phyloP scores from a whole-genome alignment of 2,329 filamentous ascomycete species.

The Lachnellula suecica region DNA sequence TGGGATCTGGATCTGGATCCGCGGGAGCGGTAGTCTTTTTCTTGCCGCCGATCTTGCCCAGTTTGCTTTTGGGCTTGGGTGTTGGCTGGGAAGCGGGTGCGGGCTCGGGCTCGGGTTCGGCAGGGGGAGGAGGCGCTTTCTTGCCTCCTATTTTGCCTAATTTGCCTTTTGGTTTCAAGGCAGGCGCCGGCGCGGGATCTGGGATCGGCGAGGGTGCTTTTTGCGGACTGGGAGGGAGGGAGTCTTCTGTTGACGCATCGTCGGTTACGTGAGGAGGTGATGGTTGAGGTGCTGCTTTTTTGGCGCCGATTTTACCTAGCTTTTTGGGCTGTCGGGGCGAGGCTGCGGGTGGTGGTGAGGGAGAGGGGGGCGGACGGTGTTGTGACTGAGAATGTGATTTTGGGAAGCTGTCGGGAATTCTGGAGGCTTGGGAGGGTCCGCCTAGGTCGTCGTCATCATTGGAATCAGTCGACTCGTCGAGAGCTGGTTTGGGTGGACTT shows the following conservation, averaged over 20 bases:
- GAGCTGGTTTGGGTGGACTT: not conserved
- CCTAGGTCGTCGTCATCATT: slow-evolving; percentile 31
- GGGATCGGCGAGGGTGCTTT: slow-evolving; percentile 2
- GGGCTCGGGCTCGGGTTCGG: not conserved
- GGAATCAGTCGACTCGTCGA: slow-evolving; percentile 20
- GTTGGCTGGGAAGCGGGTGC: not conserved
- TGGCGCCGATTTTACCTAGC: slow-evolving; percentile 6
- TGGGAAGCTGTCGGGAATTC: slow-evolving; percentile 28
- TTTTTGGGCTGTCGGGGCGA: slow-evolving; percentile 5
- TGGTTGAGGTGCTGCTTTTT: slow-evolving; percentile 2
- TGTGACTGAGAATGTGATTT: slow-evolving; percentile 12
- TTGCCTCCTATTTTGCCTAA: slow-evolving; percentile 11
- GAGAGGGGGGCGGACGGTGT: not conserved
- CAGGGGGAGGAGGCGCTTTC: not conserved
- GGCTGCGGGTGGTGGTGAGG: slow-evolving; percentile 2
- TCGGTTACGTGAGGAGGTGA: not conserved
- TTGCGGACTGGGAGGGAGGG: not conserved
- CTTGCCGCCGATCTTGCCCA: slow-evolving; percentile 23
- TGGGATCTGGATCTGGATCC: no score
- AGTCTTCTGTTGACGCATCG: not conserved
- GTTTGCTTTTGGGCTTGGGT: slow-evolving; percentile 19
- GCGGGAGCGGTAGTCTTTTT: slow-evolving; percentile 2
- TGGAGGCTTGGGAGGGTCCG: slow-evolving; percentile 26
- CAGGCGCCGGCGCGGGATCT: slow-evolving; percentile 9
- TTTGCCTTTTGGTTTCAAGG: slow-evolving; percentile 8